Evolutionary conservation across 2,329 filamentous ascomycete species (phyloP).

Genomic region (Apiospora sp.): DNA sequence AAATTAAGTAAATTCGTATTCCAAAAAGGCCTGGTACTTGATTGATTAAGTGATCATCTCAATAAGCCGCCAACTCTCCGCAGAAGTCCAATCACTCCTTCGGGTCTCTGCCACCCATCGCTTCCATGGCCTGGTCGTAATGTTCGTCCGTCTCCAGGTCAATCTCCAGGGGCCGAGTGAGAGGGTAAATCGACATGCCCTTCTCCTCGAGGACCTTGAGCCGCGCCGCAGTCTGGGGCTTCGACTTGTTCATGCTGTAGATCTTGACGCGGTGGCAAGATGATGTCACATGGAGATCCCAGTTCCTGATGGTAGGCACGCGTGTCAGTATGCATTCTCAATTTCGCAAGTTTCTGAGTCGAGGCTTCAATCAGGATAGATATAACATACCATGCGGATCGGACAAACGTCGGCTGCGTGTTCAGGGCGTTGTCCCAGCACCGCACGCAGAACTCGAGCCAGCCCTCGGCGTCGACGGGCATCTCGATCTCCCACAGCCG

Average conservation of each 20-base stretch:
- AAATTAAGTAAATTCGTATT: background rate
- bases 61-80: background rate
- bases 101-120: constrained; percentile 50
- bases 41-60: background rate
- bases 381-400: constrained; percentile 56
- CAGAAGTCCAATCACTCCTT: constrained; percentile 42
- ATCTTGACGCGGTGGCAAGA: constrained; percentile 67
- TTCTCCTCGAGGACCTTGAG: constrained; percentile 59
- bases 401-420: constrained; percentile 63
- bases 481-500: constrained; percentile 69
- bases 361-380: background rate
- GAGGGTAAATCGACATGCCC: constrained; percentile 56
- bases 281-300: constrained; percentile 71
- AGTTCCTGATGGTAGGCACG: constrained; percentile 55
- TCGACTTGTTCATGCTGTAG: constrained; percentile 67
- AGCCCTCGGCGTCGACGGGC: constrained; percentile 68
- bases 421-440: constrained; percentile 71
- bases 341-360: background rate
- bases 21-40: background rate
- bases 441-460: constrained; percentile 65
- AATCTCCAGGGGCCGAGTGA: constrained; percentile 62
- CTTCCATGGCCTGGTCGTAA: constrained; percentile 52
- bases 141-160: constrained; percentile 58
- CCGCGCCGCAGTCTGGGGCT: constrained; percentile 55
- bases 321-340: background rate